phyloP scores from a whole-genome alignment of 176 grass and related monocot species.

The Triticum timopheevii region DNA sequence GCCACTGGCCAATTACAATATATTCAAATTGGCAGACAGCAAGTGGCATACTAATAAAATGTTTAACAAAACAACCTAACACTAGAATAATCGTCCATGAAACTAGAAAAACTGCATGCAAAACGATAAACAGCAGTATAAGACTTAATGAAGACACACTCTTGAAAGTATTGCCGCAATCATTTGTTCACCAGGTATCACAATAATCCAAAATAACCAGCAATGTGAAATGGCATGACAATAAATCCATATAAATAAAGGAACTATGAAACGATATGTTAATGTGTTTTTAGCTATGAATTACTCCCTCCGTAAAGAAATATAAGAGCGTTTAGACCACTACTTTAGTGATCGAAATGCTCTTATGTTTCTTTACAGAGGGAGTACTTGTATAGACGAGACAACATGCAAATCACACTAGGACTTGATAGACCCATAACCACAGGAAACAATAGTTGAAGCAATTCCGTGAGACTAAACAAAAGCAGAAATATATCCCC shows the following conservation, averaged over 20 bases:
- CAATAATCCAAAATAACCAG: background rate
- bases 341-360: too few relatives aligned
- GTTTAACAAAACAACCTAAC: background rate
- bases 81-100: background rate
- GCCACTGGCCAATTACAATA: background rate
- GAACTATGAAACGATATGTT: background rate
- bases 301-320: background rate
- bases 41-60: background rate
- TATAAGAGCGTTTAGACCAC: too few relatives aligned
- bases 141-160: too few relatives aligned
- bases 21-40: background rate
- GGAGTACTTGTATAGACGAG: background rate
- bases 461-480: background rate
- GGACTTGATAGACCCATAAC: background rate
- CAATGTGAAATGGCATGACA: background rate
- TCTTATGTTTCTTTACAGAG: too few relatives aligned
- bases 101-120: background rate
- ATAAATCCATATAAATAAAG: background rate
- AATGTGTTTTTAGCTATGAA: background rate
- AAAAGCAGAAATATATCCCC: background rate
- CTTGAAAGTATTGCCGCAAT: background rate
- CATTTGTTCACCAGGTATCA: background rate
- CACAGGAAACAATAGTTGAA: background rate
- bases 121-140: background rate
- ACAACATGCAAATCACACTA: background rate